Percentiles rank a stretch among this genome's conserved stretches.
Evolutionary conservation across 2,329 filamentous ascomycete genomes (phyloP).

Genomic region (Xylariomycetidae sp.): DNA sequence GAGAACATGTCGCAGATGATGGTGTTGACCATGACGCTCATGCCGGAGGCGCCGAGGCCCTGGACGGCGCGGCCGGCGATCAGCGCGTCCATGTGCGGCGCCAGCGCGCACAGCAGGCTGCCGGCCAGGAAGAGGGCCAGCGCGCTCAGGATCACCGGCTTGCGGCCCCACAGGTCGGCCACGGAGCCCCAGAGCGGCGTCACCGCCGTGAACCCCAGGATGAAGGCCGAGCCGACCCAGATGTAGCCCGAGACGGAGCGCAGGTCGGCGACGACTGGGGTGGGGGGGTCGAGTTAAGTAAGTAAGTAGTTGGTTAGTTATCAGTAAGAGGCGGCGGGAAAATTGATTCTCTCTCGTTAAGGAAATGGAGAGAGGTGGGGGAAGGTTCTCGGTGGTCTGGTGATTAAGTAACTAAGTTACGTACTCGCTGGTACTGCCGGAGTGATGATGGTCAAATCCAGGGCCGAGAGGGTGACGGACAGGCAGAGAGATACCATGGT

Average conservation of each 20-base stretch:
- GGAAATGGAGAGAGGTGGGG: too few relatives aligned
- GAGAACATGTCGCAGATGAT: constrained; percentile 52
- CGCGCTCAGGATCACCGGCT: constrained; percentile 45
- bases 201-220: constrained; percentile 63
- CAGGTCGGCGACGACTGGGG: neutral
- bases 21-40: constrained; percentile 49
- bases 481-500: neutral
- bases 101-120: constrained; percentile 43
- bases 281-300: too few relatives aligned
- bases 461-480: neutral
- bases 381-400: too few relatives aligned
- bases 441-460: neutral
- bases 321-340: too few relatives aligned
- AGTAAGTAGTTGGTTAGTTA: too few relatives aligned
- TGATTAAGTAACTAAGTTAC: too few relatives aligned
- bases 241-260: constrained; percentile 61
- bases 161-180: constrained; percentile 55
- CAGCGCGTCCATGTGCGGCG: constrained; percentile 40
- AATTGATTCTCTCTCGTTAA: too few relatives aligned
- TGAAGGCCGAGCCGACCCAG: constrained; percentile 73
- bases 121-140: constrained; percentile 48
- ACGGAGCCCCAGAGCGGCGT: constrained; percentile 68
- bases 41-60: constrained; percentile 47
- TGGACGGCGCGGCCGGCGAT: constrained; percentile 42
- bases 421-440: neutral